These are phyloP conservation scores for Aspergillus alliaceus DNA, from an alignment of 2,329 filamentous ascomycete species.

Conservation along the genomic window DNA sequence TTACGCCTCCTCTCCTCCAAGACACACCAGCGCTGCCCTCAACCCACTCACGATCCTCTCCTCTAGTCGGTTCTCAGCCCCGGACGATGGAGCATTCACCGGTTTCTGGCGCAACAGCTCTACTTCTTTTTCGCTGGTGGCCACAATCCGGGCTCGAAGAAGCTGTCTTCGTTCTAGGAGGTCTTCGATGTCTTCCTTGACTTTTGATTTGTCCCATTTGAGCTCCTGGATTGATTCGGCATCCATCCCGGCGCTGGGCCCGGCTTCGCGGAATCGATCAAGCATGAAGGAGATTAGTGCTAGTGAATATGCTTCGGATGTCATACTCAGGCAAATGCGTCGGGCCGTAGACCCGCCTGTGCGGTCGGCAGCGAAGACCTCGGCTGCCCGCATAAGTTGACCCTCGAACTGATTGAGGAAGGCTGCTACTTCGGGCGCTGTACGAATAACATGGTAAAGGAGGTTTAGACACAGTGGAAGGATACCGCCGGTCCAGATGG, in stretches of 20 bases:
- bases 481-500: constrained; percentile 85
- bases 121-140: constrained; percentile 70
- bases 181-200: constrained; percentile 81
- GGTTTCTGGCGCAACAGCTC: constrained; percentile 55
- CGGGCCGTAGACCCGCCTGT: constrained; percentile 51
- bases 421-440: constrained; percentile 78
- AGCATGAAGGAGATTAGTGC: constrained; percentile 74
- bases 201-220: constrained; percentile 69
- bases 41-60: constrained; percentile 72
- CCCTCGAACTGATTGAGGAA: constrained; percentile 88
- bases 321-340: constrained; percentile 70
- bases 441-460: constrained; percentile 74
- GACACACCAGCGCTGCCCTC: constrained; percentile 51
- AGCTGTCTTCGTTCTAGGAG: constrained; percentile 70
- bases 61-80: constrained; percentile 67
- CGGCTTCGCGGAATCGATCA: constrained; percentile 61
- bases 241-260: constrained; percentile 61
- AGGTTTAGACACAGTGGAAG: constrained; percentile 88
- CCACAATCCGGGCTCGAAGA: constrained; percentile 70
- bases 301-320: constrained; percentile 76
- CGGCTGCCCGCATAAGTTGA: constrained; percentile 70
- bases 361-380: constrained; percentile 61
- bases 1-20: constrained; percentile 40
- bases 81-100: constrained; percentile 39
- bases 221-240: constrained; percentile 67